A percentile compares a stretch with the other conserved stretches of the same genome.
phyloP scores from a whole-genome alignment of 768 basidiomycete species.

The Calocybe gangraenosa region DNA sequence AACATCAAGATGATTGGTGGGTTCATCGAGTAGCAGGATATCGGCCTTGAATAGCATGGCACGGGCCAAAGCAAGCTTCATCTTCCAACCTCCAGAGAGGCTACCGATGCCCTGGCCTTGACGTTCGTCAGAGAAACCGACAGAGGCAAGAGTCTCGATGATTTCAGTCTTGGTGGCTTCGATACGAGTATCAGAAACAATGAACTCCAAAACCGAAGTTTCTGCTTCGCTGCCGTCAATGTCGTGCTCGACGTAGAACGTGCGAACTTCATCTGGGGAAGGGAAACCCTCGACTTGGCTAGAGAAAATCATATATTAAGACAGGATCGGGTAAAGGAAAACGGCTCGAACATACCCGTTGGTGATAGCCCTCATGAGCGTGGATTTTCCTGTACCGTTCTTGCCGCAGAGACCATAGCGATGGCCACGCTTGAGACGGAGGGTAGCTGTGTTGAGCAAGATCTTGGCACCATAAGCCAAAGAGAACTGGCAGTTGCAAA shows the following conservation, averaged over 20 bases:
- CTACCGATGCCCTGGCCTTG: slow-evolving; percentile 84
- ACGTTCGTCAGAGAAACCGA: slow-evolving; percentile 88
- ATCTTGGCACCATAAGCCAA: slow-evolving; percentile 99
- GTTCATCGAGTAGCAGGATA: slow-evolving; percentile 94
- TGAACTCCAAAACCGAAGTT: slow-evolving; percentile 87
- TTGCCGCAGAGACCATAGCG: slow-evolving; percentile 98
- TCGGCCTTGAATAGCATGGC: slow-evolving; percentile 99
- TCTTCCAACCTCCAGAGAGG: slow-evolving; percentile 99
- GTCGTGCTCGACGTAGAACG: slow-evolving; percentile 99
- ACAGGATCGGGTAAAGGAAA: slow-evolving; percentile 5
- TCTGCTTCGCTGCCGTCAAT: slow-evolving; percentile 95
- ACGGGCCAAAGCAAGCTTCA: slow-evolving; percentile 96
- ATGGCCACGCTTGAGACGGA: slow-evolving; percentile 97
- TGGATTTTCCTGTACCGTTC: slow-evolving; percentile 98
- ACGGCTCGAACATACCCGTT: slow-evolving; percentile 50
- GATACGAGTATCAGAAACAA: slow-evolving; percentile 80
- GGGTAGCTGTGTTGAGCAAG: slow-evolving; percentile 90
- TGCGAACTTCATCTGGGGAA: slow-evolving; percentile 93
- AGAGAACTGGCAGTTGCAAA: slow-evolving; percentile 99
- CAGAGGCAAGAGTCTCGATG: slow-evolving; percentile 78
- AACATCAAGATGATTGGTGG: slow-evolving; percentile 96
- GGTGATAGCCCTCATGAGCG: slow-evolving; percentile 89
- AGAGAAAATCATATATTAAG: slow-evolving; percentile 24
- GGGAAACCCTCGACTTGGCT: slow-evolving; percentile 98
- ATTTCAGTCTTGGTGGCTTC: slow-evolving; percentile 65